These are phyloP conservation scores for Pinus tabuliformis DNA, from an alignment of 75 land plant genomes.

Conservation along the genomic window DNA sequence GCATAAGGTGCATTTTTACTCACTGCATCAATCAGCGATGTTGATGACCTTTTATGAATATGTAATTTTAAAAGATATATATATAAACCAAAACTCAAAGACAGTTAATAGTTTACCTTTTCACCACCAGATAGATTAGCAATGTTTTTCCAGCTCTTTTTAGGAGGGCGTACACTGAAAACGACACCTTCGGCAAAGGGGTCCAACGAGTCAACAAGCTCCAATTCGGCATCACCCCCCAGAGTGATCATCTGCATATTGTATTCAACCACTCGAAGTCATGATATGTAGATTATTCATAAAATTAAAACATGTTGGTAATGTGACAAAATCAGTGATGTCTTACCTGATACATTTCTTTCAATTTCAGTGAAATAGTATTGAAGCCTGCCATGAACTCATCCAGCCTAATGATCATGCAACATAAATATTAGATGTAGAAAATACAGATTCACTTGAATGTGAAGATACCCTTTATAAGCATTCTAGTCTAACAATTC, in stretches of 20 bases:
- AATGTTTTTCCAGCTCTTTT: slow-evolving; percentile 99
- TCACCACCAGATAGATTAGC: slow-evolving; percentile 97
- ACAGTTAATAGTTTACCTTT: slow-evolving; percentile 53
- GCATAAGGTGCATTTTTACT: background rate
- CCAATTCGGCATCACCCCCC: slow-evolving; percentile 99
- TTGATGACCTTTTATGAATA: no score
- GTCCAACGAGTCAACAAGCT: slow-evolving; percentile 94
- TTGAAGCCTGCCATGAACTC: slow-evolving; percentile 99
- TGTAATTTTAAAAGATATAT: background rate
- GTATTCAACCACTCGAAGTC: background rate
- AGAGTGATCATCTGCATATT: slow-evolving; percentile 90
- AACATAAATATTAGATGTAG: background rate
- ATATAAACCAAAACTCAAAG: background rate
- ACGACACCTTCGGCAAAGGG: slow-evolving; percentile 99
- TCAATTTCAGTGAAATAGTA: slow-evolving; percentile 86
- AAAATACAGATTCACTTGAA: background rate
- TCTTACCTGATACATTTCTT: slow-evolving; percentile 98
- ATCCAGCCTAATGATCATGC: slow-evolving; percentile 58
- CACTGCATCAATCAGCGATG: background rate
- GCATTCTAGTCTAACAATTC: background rate
- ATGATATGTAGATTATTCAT: background rate
- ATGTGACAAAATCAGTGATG: background rate
- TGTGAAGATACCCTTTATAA: background rate
- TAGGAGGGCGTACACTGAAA: slow-evolving; percentile 97
- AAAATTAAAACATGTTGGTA: background rate